Evolutionary conservation across 2,329 filamentous ascomycete genomes (phyloP), one percentile per base, ranked within the genome.

Genomic region (Neonectria punicea): DNA sequence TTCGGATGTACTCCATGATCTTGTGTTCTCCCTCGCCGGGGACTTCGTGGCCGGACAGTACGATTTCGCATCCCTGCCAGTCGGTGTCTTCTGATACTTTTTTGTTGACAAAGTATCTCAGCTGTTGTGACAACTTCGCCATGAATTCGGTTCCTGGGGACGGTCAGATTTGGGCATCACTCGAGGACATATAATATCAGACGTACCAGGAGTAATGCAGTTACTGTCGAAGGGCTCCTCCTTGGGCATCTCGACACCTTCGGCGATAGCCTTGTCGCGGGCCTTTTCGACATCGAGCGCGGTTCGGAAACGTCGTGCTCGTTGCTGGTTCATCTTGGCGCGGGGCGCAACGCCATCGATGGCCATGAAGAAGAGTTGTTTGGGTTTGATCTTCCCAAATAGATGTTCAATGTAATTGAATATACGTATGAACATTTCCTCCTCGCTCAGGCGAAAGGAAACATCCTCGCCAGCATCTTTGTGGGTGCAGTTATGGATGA

Each of bases 401-500:
- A 99, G 82, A 83, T 99, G 96, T 81, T 99, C 96, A 71, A 99
- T 99, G 80, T 99, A 99, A 82, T 98, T 98, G 88, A 99, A 99
- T 75, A 99, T 99, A 63, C 94, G 92, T 73, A 99, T 98, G 78
- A 99, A 99, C 96, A 99, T 99, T 80, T 98, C 93, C 79, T 99
- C 95, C 80, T 99, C 97, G 62, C 92, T 95, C 81, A 98, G 90
- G 60, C 96, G 93, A 76, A 97, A 97, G 1, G 93, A 93, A 4
- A 94, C 90, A 77, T 95, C 94, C 77, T 97, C 94, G 59, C 81
- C 81, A 25, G 93, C 91, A 81, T 99, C 95, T 77, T 96, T 97
- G 83, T 99, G 96, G 61, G 96, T 99, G 80, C 96, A 99, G 80
- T 99, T 99, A 82, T 99, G 95, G 76, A 99, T 99, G 79, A 99